Percentiles rank a stretch among this genome's conserved stretches.
Evolutionary conservation across 805 yeast genomes (phyloP).

Genomic region (Lipomyces sp.): DNA sequence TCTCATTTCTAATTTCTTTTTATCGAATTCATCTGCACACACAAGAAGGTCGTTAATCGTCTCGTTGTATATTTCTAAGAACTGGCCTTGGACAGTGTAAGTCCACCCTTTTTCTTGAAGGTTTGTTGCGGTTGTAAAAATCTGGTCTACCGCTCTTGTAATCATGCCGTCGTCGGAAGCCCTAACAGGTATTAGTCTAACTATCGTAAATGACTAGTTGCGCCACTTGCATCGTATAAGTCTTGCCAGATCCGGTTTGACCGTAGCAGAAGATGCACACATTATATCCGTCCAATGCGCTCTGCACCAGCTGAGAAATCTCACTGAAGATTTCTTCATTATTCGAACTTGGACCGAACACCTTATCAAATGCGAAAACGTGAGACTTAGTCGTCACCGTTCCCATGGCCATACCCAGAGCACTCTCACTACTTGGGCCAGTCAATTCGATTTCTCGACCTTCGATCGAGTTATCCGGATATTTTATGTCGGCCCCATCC

Average conservation of each 20-base stretch:
- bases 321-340: constrained; percentile 79
- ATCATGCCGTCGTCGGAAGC: constrained; percentile 74
- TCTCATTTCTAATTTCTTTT: constrained; percentile 65
- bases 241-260: constrained; percentile 95
- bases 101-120: constrained; percentile 64
- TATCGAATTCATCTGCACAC: constrained; percentile 37
- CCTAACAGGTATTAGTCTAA: constrained; percentile 43
- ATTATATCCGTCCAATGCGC: constrained; percentile 83
- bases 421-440: constrained; percentile 38
- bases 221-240: constrained; percentile 70
- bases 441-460: constrained; percentile 39
- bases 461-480: constrained; percentile 43
- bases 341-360: constrained; percentile 60
- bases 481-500: constrained; percentile 44
- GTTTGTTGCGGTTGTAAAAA: constrained; percentile 61
- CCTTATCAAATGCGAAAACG: constrained; percentile 74
- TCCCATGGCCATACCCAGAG: constrained; percentile 36
- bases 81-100: constrained; percentile 69
- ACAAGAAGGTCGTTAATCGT: constrained; percentile 69
- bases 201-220: not conserved
- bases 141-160: constrained; percentile 71
- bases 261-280: constrained; percentile 97
- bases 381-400: constrained; percentile 40
- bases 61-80: constrained; percentile 90
- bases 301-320: constrained; percentile 82